These are phyloP conservation scores for Metschnikowia aberdeeniae DNA, from an alignment of 805 yeast species.

Conservation along the genomic window DNA sequence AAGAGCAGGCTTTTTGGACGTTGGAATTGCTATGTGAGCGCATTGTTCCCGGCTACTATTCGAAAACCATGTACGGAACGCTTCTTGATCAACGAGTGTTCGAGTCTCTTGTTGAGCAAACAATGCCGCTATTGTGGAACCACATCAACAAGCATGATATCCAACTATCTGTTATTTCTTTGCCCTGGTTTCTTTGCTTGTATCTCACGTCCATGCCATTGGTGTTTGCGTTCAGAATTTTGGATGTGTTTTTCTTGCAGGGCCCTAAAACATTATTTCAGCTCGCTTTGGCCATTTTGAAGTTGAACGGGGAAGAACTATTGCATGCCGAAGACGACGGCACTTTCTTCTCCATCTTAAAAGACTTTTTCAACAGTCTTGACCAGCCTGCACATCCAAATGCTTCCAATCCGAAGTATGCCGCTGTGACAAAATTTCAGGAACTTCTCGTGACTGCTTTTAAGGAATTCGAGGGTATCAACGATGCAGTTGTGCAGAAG, in stretches of 20 bases:
- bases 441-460: constrained; percentile 88
- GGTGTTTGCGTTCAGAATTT: constrained; percentile 84
- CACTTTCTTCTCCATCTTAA: constrained; percentile 77
- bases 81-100: constrained; percentile 89
- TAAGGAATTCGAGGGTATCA: constrained; percentile 78
- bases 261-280: constrained; percentile 90
- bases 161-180: constrained; percentile 85
- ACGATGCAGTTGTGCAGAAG: constrained; percentile 67
- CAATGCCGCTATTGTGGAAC: constrained; percentile 84
- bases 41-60: constrained; percentile 91
- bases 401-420: constrained; percentile 57
- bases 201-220: constrained; percentile 92
- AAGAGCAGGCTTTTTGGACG: constrained; percentile 97
- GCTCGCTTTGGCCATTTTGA: constrained; percentile 85
- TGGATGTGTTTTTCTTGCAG: constrained; percentile 85
- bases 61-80: constrained; percentile 97
- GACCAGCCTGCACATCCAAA: constrained; percentile 78
- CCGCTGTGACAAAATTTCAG: constrained; percentile 78
- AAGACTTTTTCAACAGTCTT: constrained; percentile 71
- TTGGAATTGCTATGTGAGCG: constrained; percentile 75
- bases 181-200: constrained; percentile 94
- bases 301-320: constrained; percentile 82
- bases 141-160: constrained; percentile 78
- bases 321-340: constrained; percentile 87
- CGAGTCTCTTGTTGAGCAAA: constrained; percentile 82